phyloP scores from a whole-genome alignment of 768 basidiomycete genomes.

The Tylopilus sp. region DNA sequence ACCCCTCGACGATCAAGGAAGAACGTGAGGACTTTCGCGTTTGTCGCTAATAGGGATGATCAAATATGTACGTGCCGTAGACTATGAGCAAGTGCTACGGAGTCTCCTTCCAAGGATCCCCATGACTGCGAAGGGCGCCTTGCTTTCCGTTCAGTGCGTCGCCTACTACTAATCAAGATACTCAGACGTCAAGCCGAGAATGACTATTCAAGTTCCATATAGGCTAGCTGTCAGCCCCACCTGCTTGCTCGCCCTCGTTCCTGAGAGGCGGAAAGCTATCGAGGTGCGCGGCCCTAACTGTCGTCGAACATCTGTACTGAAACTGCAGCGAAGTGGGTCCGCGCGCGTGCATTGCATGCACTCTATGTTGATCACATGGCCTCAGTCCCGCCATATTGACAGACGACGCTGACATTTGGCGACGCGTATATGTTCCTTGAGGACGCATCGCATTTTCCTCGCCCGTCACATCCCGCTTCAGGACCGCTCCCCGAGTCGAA shows the following conservation, averaged over 20 bases:
- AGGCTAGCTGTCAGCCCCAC: conserved; percentile 34
- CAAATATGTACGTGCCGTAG: conserved; percentile 17
- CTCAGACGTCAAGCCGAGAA: conserved; percentile 37
- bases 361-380: conserved; percentile 34
- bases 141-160: neutral
- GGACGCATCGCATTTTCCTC: conserved; percentile 38
- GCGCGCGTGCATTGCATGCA: conserved; percentile 39
- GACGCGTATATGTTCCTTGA: conserved; percentile 47
- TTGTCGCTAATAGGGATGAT: neutral
- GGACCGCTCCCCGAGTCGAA: conserved; percentile 14
- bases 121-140: conserved; percentile 41
- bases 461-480: conserved; percentile 20
- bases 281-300: conserved; percentile 35
- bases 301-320: neutral
- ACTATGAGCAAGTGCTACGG: conserved; percentile 31
- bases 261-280: conserved; percentile 46
- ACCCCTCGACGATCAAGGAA: conserved; percentile 6
- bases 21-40: conserved; percentile 15
- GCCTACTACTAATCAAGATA: neutral
- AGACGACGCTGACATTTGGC: conserved; percentile 33
- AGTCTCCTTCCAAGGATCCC: conserved; percentile 40
- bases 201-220: conserved; percentile 34
- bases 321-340: conserved; percentile 37
- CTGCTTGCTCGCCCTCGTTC: conserved; percentile 35
- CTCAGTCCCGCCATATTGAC: conserved; percentile 16